Evolutionary conservation across 768 basidiomycete species (phyloP).

Genomic region (Hortiboletus campestris): DNA sequence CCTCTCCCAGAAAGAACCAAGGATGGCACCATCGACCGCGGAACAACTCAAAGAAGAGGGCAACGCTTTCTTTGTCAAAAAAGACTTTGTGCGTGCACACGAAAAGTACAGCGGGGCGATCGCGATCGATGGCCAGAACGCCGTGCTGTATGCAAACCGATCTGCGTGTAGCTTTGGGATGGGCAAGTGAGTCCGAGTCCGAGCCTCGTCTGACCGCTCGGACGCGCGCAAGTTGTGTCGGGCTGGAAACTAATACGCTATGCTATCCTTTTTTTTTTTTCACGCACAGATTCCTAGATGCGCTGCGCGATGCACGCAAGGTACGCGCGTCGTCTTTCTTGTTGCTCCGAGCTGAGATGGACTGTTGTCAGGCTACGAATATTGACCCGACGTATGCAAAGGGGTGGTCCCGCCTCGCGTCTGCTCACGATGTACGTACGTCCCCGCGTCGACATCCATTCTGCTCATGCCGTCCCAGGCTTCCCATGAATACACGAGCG

Average conservation of each 20-base stretch:
- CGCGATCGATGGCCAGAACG: background rate
- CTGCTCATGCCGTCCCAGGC: background rate
- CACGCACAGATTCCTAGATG: background rate
- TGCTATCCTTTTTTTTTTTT: no score
- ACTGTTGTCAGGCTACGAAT: background rate
- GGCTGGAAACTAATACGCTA: no score
- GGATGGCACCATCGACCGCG: background rate
- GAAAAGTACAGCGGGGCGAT: conserved; percentile 5
- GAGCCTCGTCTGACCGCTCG: no score
- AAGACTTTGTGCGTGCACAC: background rate
- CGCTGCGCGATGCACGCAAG: background rate
- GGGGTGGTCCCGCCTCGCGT: conserved; percentile 1
- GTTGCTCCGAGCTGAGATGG: background rate
- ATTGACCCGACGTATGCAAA: conserved; percentile 1
- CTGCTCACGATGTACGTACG: background rate
- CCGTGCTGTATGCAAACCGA: background rate
- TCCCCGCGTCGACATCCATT: no score
- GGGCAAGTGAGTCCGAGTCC: background rate
- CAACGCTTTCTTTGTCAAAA: background rate
- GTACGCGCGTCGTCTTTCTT: background rate
- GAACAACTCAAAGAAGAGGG: conserved; percentile 2
- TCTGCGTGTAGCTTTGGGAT: background rate
- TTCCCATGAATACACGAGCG: background rate
- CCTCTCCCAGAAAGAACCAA: background rate
- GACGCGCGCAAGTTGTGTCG: background rate